phyloP scores from a whole-genome alignment of 768 basidiomycete species.

The Tricholoma matsutake region DNA sequence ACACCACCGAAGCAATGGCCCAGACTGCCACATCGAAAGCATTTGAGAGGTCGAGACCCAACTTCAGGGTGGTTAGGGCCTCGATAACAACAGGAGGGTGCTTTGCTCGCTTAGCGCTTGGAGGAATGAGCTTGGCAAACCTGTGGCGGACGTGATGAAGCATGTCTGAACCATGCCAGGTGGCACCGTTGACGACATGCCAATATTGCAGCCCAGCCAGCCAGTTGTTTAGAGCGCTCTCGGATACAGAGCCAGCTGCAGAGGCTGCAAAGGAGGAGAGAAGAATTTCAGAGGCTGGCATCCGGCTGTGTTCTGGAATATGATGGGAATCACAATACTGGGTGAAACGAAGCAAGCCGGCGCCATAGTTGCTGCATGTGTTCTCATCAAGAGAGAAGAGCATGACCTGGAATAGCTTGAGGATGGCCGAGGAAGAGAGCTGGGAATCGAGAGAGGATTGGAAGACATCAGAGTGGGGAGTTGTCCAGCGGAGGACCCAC shows the following conservation, averaged over 20 bases:
- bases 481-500: conserved; percentile 14
- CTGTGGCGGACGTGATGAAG: conserved; percentile 5
- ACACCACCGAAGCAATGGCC: conserved; percentile 11
- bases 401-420: background rate
- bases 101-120: conserved; percentile 2
- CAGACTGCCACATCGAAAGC: conserved; percentile 5
- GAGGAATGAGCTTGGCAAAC: conserved; percentile 7
- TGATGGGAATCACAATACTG: conserved; percentile 18
- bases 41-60: conserved; percentile 10
- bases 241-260: background rate
- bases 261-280: conserved; percentile 10
- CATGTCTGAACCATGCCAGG: conserved; percentile 7
- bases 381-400: conserved; percentile 16
- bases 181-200: no score
- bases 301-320: conserved; percentile 14
- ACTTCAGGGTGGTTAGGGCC: background rate
- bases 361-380: conserved; percentile 20
- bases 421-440: background rate
- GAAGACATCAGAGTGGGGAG: conserved; percentile 10
- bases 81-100: conserved; percentile 12
- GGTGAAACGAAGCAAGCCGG: no score
- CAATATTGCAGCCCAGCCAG: conserved; percentile 2
- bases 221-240: background rate
- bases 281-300: conserved; percentile 18
- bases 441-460: conserved; percentile 1